phyloP scores from a whole-genome alignment of 805 yeast species.

The Saccharomycopsis babjevae region DNA sequence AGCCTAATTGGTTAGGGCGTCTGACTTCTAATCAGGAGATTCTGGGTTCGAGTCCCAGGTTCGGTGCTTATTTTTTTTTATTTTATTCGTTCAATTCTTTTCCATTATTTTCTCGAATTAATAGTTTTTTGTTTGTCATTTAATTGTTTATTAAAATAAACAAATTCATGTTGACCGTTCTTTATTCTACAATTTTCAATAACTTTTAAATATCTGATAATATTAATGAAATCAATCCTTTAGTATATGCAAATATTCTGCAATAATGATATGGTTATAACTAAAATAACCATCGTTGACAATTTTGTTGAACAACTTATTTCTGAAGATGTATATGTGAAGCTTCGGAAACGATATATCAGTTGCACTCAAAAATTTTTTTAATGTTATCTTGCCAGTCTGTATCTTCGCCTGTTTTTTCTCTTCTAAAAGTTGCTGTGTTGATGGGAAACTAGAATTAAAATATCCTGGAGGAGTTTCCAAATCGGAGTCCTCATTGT shows the following conservation, averaged over 20 bases:
- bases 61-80: slow-evolving; percentile 6
- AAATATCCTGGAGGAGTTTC: slow-evolving; percentile 16
- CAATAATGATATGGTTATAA: background rate
- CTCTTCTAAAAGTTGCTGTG: slow-evolving; percentile 11
- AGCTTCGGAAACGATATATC: background rate
- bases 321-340: slow-evolving; percentile 11
- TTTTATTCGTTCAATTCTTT: background rate
- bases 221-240: background rate
- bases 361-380: slow-evolving; percentile 8
- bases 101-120: too few relatives aligned
- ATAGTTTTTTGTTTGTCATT: background rate
- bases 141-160: background rate
- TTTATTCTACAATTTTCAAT: too few relatives aligned
- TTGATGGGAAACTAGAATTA: slow-evolving; percentile 14
- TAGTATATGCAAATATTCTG: background rate
- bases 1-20: slow-evolving; percentile 14
- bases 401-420: slow-evolving; percentile 2
- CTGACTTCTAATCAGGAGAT: slow-evolving; percentile 13
- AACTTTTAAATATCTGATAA: too few relatives aligned
- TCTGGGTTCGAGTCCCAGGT: slow-evolving; percentile 14
- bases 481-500: background rate
- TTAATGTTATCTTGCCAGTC: slow-evolving; percentile 3
- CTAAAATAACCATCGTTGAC: background rate
- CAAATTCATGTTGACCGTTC: too few relatives aligned
- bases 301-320: slow-evolving; percentile 11